phyloP scores from a whole-genome alignment of 2,329 filamentous ascomycete genomes.

The Fusarium sp. region DNA sequence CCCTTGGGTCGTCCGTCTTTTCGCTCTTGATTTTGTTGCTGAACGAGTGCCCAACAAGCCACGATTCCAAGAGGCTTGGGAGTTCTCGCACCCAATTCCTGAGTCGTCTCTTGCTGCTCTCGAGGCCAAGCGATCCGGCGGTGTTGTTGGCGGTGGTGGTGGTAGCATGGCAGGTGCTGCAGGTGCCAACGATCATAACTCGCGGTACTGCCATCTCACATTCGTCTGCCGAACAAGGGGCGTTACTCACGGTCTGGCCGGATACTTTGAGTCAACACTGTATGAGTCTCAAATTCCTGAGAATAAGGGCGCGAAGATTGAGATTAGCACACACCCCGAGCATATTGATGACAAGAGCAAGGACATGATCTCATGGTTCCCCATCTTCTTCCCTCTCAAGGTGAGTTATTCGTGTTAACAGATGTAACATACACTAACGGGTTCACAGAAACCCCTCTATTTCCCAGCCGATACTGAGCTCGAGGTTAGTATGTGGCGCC shows the following conservation, averaged over 20 bases:
- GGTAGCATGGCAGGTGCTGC: slow-evolving; percentile 80
- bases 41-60: slow-evolving; percentile 67
- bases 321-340: slow-evolving; percentile 92
- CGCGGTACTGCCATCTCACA: slow-evolving; percentile 78
- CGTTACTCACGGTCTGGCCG: slow-evolving; percentile 88
- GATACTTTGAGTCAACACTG: slow-evolving; percentile 97
- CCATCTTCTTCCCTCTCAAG: slow-evolving; percentile 97
- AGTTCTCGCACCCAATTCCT: slow-evolving; percentile 81
- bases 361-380: slow-evolving; percentile 99
- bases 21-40: slow-evolving; percentile 87
- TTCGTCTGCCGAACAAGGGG: slow-evolving; percentile 84
- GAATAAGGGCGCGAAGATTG: slow-evolving; percentile 66
- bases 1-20: slow-evolving; percentile 94
- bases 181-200: slow-evolving; percentile 91
- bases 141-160: slow-evolving; percentile 72
- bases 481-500: slow-evolving; percentile 93
- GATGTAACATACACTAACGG: neutral
- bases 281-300: slow-evolving; percentile 68
- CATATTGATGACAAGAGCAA: slow-evolving; percentile 92
- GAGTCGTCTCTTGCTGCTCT: slow-evolving; percentile 65
- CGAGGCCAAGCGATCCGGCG: slow-evolving; percentile 69
- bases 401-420: slow-evolving; percentile 58
- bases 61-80: slow-evolving; percentile 81
- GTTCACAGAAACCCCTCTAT: slow-evolving; percentile 78
- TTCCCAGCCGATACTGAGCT: slow-evolving; percentile 87